Conservation (phyloP, 768 basidiomycete genomes). For the Leccinum disarticulatum region DNA sequence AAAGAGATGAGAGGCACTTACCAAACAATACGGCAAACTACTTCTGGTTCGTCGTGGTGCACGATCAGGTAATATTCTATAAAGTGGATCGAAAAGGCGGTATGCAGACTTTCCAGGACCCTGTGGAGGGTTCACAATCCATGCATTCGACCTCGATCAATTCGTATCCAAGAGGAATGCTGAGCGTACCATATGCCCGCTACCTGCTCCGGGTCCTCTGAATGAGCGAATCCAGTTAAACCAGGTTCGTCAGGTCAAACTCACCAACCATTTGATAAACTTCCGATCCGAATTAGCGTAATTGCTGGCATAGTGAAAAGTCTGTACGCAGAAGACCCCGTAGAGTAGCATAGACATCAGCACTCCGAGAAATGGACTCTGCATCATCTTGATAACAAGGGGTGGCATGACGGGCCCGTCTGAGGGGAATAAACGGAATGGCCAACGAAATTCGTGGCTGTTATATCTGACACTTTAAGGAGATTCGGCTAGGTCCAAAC, state of each 20-base stretch:
- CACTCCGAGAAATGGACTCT: slow-evolving; percentile 14
- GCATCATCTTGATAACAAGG: slow-evolving; percentile 6
- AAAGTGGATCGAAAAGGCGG: slow-evolving; percentile 14
- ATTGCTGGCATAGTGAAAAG: slow-evolving; percentile 11
- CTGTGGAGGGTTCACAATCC: background rate
- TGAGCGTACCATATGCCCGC: slow-evolving; percentile 11
- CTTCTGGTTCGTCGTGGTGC: slow-evolving; percentile 6
- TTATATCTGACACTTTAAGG: background rate
- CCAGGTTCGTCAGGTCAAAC: background rate
- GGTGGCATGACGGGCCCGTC: slow-evolving; percentile 5
- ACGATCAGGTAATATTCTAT: slow-evolving; percentile 17
- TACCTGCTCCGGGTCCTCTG: slow-evolving; percentile 7
- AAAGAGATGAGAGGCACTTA: background rate
- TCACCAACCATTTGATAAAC: slow-evolving; percentile 15
- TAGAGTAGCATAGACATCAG: slow-evolving; percentile 12
- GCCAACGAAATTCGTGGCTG: too few relatives aligned
- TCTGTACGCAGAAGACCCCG: slow-evolving; percentile 19
- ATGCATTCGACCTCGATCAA: background rate
- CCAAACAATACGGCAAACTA: slow-evolving; percentile 12
- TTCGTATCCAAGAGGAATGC: background rate
- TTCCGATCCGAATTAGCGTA: slow-evolving; percentile 9
- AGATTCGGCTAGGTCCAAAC: background rate
- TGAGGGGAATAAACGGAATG: background rate
- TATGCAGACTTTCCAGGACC: slow-evolving; percentile 16
- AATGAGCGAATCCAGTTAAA: background rate